These are phyloP conservation scores for Kodamaea neixiangensis DNA, from an alignment of 805 yeast genomes.

Conservation along the genomic window DNA sequence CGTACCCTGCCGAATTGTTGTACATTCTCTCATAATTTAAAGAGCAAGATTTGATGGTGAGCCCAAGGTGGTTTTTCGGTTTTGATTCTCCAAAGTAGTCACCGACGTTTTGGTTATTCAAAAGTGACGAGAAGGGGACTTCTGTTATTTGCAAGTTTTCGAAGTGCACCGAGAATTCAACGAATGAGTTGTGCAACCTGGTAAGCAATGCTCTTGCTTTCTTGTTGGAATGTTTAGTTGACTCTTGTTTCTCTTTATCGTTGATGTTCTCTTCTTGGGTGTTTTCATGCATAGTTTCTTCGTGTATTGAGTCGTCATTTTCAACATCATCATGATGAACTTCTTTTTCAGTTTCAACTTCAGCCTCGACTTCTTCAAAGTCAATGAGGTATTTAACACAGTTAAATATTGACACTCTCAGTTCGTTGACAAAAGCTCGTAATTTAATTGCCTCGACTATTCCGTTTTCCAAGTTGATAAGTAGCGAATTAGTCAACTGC, in stretches of 20 bases:
- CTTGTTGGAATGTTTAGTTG: background rate
- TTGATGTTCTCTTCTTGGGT: background rate
- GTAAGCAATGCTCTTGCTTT: slow-evolving; percentile 14
- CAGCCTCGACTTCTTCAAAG: background rate
- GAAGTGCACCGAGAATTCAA: slow-evolving; percentile 28
- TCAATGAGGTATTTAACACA: slow-evolving; percentile 18
- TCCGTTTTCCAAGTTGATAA: slow-evolving; percentile 20
- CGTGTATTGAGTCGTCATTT: background rate
- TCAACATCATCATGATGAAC: background rate
- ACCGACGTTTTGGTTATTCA: slow-evolving; percentile 21
- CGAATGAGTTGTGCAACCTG: slow-evolving; percentile 22
- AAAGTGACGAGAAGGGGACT: slow-evolving; percentile 32
- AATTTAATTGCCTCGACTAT: slow-evolving; percentile 19
- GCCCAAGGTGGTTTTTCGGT: slow-evolving; percentile 26
- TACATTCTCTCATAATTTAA: slow-evolving; percentile 25
- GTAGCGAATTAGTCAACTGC: slow-evolving; percentile 16
- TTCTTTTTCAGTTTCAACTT: background rate
- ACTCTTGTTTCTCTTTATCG: background rate
- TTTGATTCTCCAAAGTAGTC: slow-evolving; percentile 21
- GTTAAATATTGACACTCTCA: slow-evolving; percentile 23
- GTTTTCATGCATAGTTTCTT: background rate
- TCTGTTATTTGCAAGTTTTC: slow-evolving; percentile 28
- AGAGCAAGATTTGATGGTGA: slow-evolving; percentile 28
- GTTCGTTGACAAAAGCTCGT: slow-evolving; percentile 24
- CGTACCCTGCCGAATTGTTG: slow-evolving; percentile 39